Percentiles rank a stretch among this genome's conserved stretches.
Evolutionary conservation across 257 asterid genomes (phyloP).

Genomic region (Fraxinus excelsior): DNA sequence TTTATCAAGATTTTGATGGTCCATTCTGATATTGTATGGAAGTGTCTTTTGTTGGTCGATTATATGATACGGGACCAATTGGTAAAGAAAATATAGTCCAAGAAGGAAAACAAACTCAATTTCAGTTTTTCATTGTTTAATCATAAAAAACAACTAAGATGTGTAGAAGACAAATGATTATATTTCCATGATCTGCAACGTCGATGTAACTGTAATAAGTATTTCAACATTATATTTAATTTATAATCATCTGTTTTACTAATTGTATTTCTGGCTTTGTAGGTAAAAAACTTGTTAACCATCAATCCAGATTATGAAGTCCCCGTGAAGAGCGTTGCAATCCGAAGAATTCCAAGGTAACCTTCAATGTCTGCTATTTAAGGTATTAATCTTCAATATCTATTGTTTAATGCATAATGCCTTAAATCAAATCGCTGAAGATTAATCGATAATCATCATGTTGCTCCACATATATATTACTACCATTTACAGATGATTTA

Average conservation of each 20-base stretch:
- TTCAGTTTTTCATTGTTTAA: not conserved
- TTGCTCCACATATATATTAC: not conserved
- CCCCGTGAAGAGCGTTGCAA: slow-evolving; percentile 82
- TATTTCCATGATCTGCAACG: not conserved
- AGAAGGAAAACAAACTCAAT: not conserved
- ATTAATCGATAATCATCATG: not conserved
- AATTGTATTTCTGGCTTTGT: slow-evolving; percentile 13
- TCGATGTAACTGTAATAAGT: not conserved
- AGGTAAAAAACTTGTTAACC: slow-evolving; percentile 84
- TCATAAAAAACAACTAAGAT: not conserved
- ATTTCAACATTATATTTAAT: not conserved
- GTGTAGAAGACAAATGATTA: not conserved
- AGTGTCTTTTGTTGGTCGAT: not conserved
- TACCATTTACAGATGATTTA: not conserved
- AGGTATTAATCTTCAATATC: slow-evolving; percentile 11
- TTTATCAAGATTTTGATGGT: too few species aligned
- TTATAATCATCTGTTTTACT: not conserved
- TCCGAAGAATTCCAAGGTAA: slow-evolving; percentile 86
- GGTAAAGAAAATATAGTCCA: not conserved
- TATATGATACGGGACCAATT: not conserved
- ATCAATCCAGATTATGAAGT: slow-evolving; percentile 73
- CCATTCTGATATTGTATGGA: not conserved
- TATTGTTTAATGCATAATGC: not conserved
- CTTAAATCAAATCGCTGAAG: not conserved
- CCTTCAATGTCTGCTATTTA: not conserved